phyloP scores from a whole-genome alignment of 2,329 filamentous ascomycete species.

The Fusarium goolgardi region DNA sequence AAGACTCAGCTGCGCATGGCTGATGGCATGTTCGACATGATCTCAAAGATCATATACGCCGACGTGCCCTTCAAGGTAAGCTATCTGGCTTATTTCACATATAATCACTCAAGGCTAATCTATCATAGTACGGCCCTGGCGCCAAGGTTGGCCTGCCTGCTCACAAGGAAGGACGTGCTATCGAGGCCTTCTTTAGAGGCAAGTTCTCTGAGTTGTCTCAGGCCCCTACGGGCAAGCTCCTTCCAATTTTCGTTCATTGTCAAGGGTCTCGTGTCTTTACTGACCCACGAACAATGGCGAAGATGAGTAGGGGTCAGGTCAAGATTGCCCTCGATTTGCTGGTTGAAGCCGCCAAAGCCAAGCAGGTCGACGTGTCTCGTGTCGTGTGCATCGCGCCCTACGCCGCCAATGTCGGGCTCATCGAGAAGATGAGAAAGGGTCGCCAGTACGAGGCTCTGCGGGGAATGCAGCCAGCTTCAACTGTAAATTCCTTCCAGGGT shows the following conservation, averaged over 20 bases:
- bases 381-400: slow-evolving; percentile 36
- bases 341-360: slow-evolving; percentile 13
- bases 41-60: too few relatives aligned
- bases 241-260: slow-evolving; percentile 40
- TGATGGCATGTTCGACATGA: too few relatives aligned
- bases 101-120: too few relatives aligned
- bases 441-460: slow-evolving; percentile 3
- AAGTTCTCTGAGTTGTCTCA: too few relatives aligned
- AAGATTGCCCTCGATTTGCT: slow-evolving; percentile 32
- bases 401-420: slow-evolving; percentile 24
- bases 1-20: too few relatives aligned
- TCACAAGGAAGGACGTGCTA: too few relatives aligned
- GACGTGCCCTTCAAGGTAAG: too few relatives aligned
- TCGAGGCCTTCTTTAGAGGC: too few relatives aligned
- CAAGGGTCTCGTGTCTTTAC: background rate
- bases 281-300: slow-evolving; percentile 13
- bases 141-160: too few relatives aligned
- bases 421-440: slow-evolving; percentile 15
- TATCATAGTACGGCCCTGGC: too few relatives aligned
- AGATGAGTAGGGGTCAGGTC: slow-evolving; percentile 25
- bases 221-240: slow-evolving; percentile 7
- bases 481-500: slow-evolving; percentile 42
- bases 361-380: slow-evolving; percentile 2
- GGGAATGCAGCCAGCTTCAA: slow-evolving; percentile 22
- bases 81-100: too few relatives aligned